Conservation (phyloP, 1,139 yeast genomes). For the Candida pseudoviswanathii region DNA sequence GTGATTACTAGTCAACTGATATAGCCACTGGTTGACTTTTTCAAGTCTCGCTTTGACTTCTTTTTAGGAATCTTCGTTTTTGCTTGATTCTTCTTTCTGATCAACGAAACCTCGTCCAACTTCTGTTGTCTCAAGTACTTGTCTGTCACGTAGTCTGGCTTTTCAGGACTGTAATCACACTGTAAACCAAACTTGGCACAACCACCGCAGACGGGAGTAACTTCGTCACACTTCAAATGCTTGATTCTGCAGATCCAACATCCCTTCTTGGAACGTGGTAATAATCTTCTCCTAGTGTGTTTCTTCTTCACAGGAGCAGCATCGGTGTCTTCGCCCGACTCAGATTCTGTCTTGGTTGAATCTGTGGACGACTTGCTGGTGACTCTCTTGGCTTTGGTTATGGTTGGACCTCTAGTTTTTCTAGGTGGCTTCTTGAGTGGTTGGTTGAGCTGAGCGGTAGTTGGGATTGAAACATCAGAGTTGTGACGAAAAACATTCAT, state of each 20-base stretch:
- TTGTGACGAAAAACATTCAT: slow-evolving; percentile 31
- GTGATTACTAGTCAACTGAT: background rate
- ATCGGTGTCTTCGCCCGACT: background rate
- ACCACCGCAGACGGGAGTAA: slow-evolving; percentile 40
- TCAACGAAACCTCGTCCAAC: slow-evolving; percentile 33
- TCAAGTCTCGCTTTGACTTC: slow-evolving; percentile 4
- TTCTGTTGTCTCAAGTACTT: slow-evolving; percentile 38
- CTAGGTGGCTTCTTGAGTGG: background rate
- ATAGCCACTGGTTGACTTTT: background rate
- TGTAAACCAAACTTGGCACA: slow-evolving; percentile 45
- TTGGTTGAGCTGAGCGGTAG: slow-evolving; percentile 13
- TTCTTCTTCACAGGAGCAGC: slow-evolving; percentile 25
- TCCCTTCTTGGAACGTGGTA: slow-evolving; percentile 48
- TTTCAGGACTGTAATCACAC: slow-evolving; percentile 46
- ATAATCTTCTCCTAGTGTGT: slow-evolving; percentile 43
- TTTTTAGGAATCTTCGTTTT: slow-evolving; percentile 7
- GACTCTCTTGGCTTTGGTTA: background rate
- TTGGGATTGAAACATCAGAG: slow-evolving; percentile 21
- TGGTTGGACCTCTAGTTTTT: slow-evolving; percentile 1
- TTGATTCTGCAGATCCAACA: slow-evolving; percentile 56
- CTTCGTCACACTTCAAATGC: slow-evolving; percentile 51
- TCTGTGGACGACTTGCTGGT: slow-evolving; percentile 4
- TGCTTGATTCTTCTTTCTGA: slow-evolving; percentile 32
- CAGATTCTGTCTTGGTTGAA: background rate
- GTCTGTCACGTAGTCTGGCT: slow-evolving; percentile 45